Evolutionary conservation across 1,139 yeast genomes (phyloP).

Genomic region (Suhomyces bokatorum): DNA sequence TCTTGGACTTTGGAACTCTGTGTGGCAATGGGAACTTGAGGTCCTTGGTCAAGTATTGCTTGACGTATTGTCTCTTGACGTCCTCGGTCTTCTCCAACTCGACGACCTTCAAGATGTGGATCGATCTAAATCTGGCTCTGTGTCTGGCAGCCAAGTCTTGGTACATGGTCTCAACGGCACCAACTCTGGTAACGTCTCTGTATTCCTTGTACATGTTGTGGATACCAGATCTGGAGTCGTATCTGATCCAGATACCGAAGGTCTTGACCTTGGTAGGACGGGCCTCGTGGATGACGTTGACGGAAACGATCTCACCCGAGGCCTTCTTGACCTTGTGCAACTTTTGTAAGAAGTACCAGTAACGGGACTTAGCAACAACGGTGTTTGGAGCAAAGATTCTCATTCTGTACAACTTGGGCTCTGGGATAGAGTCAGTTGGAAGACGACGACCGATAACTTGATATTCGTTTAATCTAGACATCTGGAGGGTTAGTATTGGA

Average conservation of each 20-base stretch:
- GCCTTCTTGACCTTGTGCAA: constrained; percentile 99
- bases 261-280: constrained; percentile 99
- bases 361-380: constrained; percentile 99
- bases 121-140: constrained; percentile 99
- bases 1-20: constrained; percentile 92
- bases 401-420: constrained; percentile 99
- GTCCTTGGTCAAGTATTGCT: constrained; percentile 94
- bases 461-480: constrained; percentile 98
- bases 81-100: constrained; percentile 97
- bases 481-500: constrained; percentile 25
- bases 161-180: constrained; percentile 98
- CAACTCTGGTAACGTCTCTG: constrained; percentile 99
- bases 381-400: constrained; percentile 99
- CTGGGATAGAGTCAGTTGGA: constrained; percentile 98
- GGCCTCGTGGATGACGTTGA: constrained; percentile 88
- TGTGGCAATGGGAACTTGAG: constrained; percentile 99
- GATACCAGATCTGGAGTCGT: constrained; percentile 99
- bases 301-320: constrained; percentile 97
- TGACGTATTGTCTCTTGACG: constrained; percentile 98
- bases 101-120: constrained; percentile 98
- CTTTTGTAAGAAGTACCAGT: constrained; percentile 99
- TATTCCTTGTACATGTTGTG: constrained; percentile 99
- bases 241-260: constrained; percentile 99
- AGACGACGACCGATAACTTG: constrained; percentile 99
- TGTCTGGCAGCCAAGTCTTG: constrained; percentile 99